Conservation (phyloP, 495 filamentous ascomycete genomes). For the Penicillium argentinense region DNA sequence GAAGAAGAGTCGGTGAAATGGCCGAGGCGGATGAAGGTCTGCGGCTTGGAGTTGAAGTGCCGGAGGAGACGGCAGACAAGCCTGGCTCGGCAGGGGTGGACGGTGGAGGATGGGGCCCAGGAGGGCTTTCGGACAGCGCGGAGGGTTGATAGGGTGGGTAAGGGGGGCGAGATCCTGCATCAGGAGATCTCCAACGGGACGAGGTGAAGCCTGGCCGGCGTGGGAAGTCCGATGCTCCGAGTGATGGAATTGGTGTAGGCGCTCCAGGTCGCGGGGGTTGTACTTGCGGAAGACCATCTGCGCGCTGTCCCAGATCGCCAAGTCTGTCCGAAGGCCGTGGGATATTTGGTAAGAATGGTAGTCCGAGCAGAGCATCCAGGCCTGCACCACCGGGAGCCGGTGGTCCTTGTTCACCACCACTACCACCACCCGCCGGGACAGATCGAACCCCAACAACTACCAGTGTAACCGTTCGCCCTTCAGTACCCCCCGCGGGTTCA, state of each 20-base stretch:
- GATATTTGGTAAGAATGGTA: conserved; percentile 60
- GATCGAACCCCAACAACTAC: conserved; percentile 74
- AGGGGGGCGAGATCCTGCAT: conserved; percentile 29
- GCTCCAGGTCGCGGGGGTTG: conserved; percentile 48
- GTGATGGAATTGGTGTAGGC: conserved; percentile 42
- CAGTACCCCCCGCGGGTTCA: conserved; percentile 46
- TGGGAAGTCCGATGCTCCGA: conserved; percentile 46
- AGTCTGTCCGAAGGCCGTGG: conserved; percentile 38
- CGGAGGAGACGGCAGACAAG: conserved; percentile 57
- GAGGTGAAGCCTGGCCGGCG: conserved; percentile 37
- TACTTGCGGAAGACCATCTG: conserved; percentile 51
- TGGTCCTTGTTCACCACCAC: conserved; percentile 44
- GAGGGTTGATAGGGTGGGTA: conserved; percentile 35
- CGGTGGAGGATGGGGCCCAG: conserved; percentile 65
- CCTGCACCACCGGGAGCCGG: conserved; percentile 39
- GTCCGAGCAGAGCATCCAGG: conserved; percentile 47
- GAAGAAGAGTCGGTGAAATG: conserved; percentile 33
- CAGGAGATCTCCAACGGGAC: conserved; percentile 40
- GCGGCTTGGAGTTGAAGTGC: conserved; percentile 54
- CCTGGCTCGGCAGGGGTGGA: conserved; percentile 67
- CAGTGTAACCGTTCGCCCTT: conserved; percentile 64
- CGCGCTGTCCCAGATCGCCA: conserved; percentile 31
- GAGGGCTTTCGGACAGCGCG: conserved; percentile 55
- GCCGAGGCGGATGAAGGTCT: conserved; percentile 55
- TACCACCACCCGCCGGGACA: conserved; percentile 54